Evolutionary conservation across 208 protist species (phyloP), one percentile per base, ranked within the genome.

Genomic region (Ichthyophonus hoferi): DNA sequence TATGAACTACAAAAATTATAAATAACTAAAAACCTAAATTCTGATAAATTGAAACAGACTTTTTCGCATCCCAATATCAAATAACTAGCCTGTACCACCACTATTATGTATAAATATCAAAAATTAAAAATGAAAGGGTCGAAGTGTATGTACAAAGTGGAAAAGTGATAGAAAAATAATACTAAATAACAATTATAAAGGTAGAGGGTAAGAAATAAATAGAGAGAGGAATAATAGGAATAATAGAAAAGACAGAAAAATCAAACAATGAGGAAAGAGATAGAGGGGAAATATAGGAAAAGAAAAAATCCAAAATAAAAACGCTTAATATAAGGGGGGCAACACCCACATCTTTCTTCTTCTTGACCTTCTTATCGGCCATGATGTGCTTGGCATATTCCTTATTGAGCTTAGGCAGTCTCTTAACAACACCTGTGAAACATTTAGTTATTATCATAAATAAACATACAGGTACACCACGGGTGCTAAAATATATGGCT

Each of bases 381-480:
- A 83, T 24, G 1, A 81, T 31, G 79, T 42, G 37, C 42, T 91
- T 43, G 0, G 93, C 91, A 2, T 93, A 42, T 17, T 87, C 84
- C 2, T 34, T 17, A 85, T 94, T 94, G 34, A 94, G 83, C 83
- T 92, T 92, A 0, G 88, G 89, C 89, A 91, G 43, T 35, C 58
- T 88, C 39, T 77, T 38, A 24, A 85, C 81, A 17, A 85, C 81
- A 85, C 81, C 50, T 67, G 50, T 24, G 24, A 24, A 67, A 67
- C 50, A 67, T 24, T n/a, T 24, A 67, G 14, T n/a, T 24, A 67
- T 24, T n/a, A 7, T n/a, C 7, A 24, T 24, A 67, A 7, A 67
- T 24, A 67, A 67, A 24, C 50, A 67, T 24, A 67, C 50, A 67
- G 14, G 50, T 24, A 67, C 50, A 67, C 50, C 50, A n/a, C 50